Conservation (phyloP, 352 stramenopile species). For the Phytophthora podocarpi region DNA sequence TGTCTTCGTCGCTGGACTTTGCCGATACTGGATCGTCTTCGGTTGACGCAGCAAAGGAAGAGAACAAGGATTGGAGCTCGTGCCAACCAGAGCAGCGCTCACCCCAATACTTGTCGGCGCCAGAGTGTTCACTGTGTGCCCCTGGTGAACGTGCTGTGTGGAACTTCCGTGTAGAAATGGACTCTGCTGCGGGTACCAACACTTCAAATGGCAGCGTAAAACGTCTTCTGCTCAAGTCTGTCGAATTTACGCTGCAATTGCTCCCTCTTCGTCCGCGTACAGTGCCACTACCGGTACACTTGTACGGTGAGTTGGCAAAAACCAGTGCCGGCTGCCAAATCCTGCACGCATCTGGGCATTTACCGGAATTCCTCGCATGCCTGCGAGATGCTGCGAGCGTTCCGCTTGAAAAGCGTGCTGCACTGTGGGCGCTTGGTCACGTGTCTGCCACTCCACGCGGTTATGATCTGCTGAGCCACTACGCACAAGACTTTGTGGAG, state of each 20-base stretch:
- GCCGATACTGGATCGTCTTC: conserved; percentile 62
- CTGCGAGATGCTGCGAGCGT: conserved; percentile 83
- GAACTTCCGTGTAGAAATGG: conserved; percentile 91
- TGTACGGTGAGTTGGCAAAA: conserved; percentile 89
- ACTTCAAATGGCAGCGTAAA: conserved; percentile 61
- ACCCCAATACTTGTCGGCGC: conserved; percentile 62
- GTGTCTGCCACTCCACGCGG: conserved; percentile 78
- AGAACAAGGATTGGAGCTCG: conserved; percentile 91
- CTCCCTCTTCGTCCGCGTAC: conserved; percentile 77
- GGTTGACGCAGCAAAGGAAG: conserved; percentile 68
- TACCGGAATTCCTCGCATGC: conserved; percentile 84
- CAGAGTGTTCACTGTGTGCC: conserved; percentile 79
- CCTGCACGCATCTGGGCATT: conserved; percentile 75
- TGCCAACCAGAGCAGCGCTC: conserved; percentile 85
- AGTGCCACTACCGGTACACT: conserved; percentile 79
- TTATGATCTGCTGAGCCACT: conserved; percentile 83
- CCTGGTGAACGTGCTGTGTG: conserved; percentile 85
- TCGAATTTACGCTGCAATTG: conserved; percentile 89
- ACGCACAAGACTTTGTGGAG: conserved; percentile 84
- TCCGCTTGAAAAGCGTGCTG: conserved; percentile 85
- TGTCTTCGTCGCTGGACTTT: conserved; percentile 57
- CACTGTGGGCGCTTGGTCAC: conserved; percentile 84
- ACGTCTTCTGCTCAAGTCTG: conserved; percentile 85
- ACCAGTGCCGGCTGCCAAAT: conserved; percentile 84
- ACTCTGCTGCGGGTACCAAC: conserved; percentile 51